Evolutionary conservation across 1,284 basidiomycete species (phyloP).

Genomic region (Apiotrichum porosum): DNA sequence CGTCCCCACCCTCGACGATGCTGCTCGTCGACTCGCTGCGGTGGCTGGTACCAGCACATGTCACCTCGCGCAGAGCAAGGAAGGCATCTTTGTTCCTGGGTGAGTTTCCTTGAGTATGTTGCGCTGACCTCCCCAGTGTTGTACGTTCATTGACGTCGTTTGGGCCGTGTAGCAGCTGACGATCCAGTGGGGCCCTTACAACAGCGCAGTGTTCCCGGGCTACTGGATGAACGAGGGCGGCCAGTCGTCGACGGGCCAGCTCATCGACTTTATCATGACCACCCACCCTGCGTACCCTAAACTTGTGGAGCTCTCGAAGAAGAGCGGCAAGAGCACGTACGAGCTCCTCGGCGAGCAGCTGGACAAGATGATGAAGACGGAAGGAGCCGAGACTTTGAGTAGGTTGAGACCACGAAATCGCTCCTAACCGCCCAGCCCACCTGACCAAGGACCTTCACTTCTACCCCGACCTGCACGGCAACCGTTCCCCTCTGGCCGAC

Average conservation of each 20-base stretch:
- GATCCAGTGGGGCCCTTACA: conserved; percentile 88
- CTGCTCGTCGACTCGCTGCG: conserved; percentile 76
- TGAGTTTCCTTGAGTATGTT: conserved; percentile 7
- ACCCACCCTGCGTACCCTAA: conserved; percentile 79
- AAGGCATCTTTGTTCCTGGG: conserved; percentile 82
- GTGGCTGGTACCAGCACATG: conserved; percentile 96
- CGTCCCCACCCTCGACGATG: conserved; percentile 61
- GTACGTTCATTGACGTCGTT: conserved; percentile 10
- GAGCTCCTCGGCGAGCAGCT: conserved; percentile 70
- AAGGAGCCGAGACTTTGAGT: conserved; percentile 59
- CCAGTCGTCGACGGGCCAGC: conserved; percentile 96
- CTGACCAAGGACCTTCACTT: conserved; percentile 85
- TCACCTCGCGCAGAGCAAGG: conserved; percentile 76
- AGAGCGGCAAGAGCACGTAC: conserved; percentile 49
- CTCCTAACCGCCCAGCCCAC: conserved; percentile 54
- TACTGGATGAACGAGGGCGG: conserved; percentile 99
- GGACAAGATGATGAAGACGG: conserved; percentile 61
- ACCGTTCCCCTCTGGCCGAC: conserved; percentile 93
- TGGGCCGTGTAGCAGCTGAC: no score
- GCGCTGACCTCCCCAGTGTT: conserved; percentile 17
- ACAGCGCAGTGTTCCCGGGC: conserved; percentile 71
- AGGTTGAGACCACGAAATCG: conserved; percentile 11
- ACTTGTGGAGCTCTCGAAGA: conserved; percentile 58
- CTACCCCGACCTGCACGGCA: conserved; percentile 90
- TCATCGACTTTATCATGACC: conserved; percentile 91